phyloP scores from a whole-genome alignment of 495 filamentous ascomycete genomes.

The Neurospora cerealis region DNA sequence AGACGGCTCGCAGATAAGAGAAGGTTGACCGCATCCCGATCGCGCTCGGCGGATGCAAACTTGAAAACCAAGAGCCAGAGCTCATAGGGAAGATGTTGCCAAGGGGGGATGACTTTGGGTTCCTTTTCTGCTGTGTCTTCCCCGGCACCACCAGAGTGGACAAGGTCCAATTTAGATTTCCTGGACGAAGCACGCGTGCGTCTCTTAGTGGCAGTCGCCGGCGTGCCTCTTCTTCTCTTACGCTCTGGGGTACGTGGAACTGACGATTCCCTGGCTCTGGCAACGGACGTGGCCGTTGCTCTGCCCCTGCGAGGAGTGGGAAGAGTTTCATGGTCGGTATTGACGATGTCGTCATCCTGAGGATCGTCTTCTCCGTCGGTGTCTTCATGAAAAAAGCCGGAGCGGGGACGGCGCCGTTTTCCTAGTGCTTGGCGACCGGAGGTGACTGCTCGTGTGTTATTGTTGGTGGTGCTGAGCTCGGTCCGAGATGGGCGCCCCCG shows the following conservation, averaged over 20 bases:
- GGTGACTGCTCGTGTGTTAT: background rate
- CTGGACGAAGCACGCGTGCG: background rate
- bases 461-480: background rate
- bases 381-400: constrained; percentile 19
- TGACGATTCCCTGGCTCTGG: background rate
- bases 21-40: constrained; percentile 46
- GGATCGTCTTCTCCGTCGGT: constrained; percentile 2
- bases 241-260: background rate
- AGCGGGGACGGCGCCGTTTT: constrained; percentile 14
- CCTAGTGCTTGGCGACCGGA: background rate
- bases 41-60: constrained; percentile 44
- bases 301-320: background rate
- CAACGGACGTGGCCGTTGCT: background rate
- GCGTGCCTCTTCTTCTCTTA: background rate
- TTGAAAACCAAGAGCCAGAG: constrained; percentile 60
- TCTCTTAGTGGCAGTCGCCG: background rate
- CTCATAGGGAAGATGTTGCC: constrained; percentile 62
- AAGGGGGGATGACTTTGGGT: constrained; percentile 43
- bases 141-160: background rate
- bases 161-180: background rate
- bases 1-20: constrained; percentile 47
- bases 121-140: background rate
- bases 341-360: constrained; percentile 1
- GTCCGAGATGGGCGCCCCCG: background rate
- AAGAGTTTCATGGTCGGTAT: background rate